Conservation (phyloP, 106 monocot genomes). For the Platanthera zijinensis region DNA sequence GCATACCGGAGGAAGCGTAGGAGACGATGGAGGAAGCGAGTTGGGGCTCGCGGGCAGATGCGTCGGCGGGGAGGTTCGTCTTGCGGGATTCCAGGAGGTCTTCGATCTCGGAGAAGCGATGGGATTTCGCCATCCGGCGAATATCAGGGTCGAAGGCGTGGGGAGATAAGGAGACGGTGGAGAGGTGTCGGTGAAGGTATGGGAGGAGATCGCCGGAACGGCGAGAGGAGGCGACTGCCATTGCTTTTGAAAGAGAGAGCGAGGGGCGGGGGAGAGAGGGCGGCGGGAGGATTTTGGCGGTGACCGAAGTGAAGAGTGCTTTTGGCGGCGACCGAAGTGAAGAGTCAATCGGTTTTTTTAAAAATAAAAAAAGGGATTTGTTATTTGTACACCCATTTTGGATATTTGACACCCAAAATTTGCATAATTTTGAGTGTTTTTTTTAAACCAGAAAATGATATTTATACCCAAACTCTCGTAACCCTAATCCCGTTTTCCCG, state of each 20-base stretch:
- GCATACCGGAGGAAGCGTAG: constrained; percentile 53
- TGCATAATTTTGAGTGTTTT: too few species aligned
- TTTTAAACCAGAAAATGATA: too few species aligned
- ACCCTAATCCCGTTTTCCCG: too few species aligned
- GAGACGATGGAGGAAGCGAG: constrained; percentile 24
- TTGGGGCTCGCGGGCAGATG: constrained; percentile 6
- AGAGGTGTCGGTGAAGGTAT: neutral
- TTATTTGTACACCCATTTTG: too few species aligned
- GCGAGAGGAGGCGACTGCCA: constrained; percentile 12
- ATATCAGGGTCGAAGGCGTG: constrained; percentile 17
- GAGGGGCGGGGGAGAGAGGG: neutral
- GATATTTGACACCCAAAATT: too few species aligned
- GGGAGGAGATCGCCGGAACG: neutral
- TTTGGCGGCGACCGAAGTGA: too few species aligned
- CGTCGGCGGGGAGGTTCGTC: constrained; percentile 1
- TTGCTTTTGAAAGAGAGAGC: neutral
- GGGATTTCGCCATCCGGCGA: constrained; percentile 20
- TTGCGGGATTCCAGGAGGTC: constrained; percentile 16
- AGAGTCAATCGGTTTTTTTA: too few species aligned
- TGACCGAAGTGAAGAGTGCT: too few species aligned
- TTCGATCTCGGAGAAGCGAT: constrained; percentile 17
- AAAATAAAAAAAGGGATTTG: too few species aligned
- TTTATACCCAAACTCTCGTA: too few species aligned
- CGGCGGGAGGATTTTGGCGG: too few species aligned
- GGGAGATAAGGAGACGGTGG: neutral